Base-by-base conservation (phyloP, 2,329 filamentous ascomycete genomes). In the Emmonsia crescens region DNA sequence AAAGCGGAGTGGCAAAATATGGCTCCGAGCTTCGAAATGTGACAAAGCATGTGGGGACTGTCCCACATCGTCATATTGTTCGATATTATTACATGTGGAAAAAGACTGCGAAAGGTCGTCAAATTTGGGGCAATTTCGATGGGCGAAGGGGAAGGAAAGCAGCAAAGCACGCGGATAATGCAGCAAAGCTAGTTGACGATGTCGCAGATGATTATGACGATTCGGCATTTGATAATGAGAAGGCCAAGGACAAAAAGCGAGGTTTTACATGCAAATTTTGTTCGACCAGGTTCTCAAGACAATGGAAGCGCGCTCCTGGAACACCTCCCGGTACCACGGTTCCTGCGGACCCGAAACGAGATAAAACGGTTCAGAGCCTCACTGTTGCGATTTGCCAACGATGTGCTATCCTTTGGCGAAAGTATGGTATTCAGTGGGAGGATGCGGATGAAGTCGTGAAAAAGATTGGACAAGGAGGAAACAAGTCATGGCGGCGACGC, bases 1-100 rank as follows among this genome's bases (percentile, higher is more conserved):
- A 96, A 70, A 92, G 96, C 71, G 94, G 85, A 48, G 89, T 99
- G 12, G 79, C 84, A 55, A 96, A 94, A 72, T 96, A 88, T 70
- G 94, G 94, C 27, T 96, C 93, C 0, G 94, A 99, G 75, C 85
- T 96, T 68, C 84, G 90, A 66, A 83, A 83, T 55, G 88, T 97
- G 63, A 91, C 87, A 66, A 86, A 89, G 67, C 89, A 96, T 73
- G 89, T 96, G 69, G 76, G 77, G n/a, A 89, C 87, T 0, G 85
- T 94, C 67, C 85, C 84, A 48, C 86, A 91, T 64, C 86, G 87
- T 58, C 85, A 90, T 62, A 88, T 96, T 64, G 91, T 96, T 31
- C 89, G 94, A 3, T 95, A 89, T 72, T 99, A 97, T 75, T 99
- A 99, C 73, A 89, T 89, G 66, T 99, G 94, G 94, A 99, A 99